These are phyloP conservation scores for Verruconis gallopava DNA, from an alignment of 2,329 filamentous ascomycete species.

Conservation along the genomic window DNA sequence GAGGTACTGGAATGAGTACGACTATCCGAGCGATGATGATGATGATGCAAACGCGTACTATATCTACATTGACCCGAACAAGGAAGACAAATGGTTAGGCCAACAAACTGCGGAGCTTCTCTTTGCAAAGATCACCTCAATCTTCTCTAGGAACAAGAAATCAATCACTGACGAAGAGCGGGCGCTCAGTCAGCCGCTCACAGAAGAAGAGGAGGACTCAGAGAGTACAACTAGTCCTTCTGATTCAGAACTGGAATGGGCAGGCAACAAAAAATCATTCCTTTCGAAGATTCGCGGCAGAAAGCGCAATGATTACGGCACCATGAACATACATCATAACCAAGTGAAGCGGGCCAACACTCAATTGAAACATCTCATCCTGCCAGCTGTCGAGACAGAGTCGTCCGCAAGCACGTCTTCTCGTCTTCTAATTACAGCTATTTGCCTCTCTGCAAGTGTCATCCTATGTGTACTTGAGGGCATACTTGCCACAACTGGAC, in stretches of 20 bases:
- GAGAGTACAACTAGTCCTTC: neutral
- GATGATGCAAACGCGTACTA: slow-evolving; percentile 48
- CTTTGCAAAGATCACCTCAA: neutral
- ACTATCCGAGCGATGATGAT: slow-evolving; percentile 56
- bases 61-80: slow-evolving; percentile 62
- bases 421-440: slow-evolving; percentile 6
- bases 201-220: slow-evolving; percentile 1
- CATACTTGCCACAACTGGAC: slow-evolving; percentile 54
- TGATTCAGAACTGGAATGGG: slow-evolving; percentile 3
- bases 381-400: slow-evolving; percentile 10
- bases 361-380: neutral
- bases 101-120: slow-evolving; percentile 2
- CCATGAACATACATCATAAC: neutral
- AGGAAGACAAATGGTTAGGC: slow-evolving; percentile 15
- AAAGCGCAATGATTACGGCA: neutral
- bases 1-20: slow-evolving; percentile 77
- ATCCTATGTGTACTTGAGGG: slow-evolving; percentile 51
- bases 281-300: neutral
- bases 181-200: neutral
- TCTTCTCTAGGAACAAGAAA: neutral
- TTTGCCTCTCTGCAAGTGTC: slow-evolving; percentile 44
- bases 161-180: neutral
- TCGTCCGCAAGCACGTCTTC: slow-evolving; percentile 31
- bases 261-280: neutral
- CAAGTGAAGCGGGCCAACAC: neutral